These are phyloP conservation scores for Nemania abortiva DNA, from an alignment of 2,329 filamentous ascomycete genomes.

Conservation along the genomic window DNA sequence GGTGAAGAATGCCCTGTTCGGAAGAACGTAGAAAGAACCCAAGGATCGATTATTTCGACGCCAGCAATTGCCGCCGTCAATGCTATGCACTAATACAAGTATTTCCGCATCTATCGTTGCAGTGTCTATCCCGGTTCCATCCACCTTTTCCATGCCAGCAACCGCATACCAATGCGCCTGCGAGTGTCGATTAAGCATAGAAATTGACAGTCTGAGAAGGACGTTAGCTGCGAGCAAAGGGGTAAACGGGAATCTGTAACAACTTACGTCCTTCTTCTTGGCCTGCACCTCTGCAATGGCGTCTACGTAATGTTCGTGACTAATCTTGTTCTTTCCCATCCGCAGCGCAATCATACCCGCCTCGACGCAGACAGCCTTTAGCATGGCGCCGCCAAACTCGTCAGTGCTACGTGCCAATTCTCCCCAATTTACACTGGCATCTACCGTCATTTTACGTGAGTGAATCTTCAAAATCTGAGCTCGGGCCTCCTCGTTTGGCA, in stretches of 20 bases:
- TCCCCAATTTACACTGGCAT: constrained; percentile 92
- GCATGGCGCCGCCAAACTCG: constrained; percentile 96
- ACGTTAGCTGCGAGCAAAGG: constrained; percentile 44
- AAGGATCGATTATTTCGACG: constrained; percentile 7
- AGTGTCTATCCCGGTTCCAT: constrained; percentile 40
- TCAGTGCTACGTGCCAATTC: constrained; percentile 97
- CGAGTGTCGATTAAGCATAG: constrained; percentile 52
- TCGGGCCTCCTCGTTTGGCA: constrained; percentile 96
- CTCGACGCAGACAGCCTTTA: constrained; percentile 99
- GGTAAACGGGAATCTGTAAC: background rate
- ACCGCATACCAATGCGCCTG: constrained; percentile 8
- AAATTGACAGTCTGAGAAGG: constrained; percentile 64
- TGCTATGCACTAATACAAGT: constrained; percentile 46
- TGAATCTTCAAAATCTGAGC: constrained; percentile 98
- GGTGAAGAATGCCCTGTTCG: background rate
- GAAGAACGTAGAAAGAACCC: background rate
- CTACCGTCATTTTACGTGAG: constrained; percentile 97
- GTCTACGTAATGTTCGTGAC: constrained; percentile 98
- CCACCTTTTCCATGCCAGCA: constrained; percentile 26
- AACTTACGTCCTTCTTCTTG: constrained; percentile 89
- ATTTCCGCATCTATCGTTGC: constrained; percentile 41
- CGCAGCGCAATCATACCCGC: constrained; percentile 98
- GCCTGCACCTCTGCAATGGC: constrained; percentile 95
- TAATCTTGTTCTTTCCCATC: constrained; percentile 94
- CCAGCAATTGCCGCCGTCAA: constrained; percentile 12